Percentiles rank a stretch among this genome's conserved stretches.
phyloP scores from a whole-genome alignment of 345 rosid species.

The Gossypium arboreum region DNA sequence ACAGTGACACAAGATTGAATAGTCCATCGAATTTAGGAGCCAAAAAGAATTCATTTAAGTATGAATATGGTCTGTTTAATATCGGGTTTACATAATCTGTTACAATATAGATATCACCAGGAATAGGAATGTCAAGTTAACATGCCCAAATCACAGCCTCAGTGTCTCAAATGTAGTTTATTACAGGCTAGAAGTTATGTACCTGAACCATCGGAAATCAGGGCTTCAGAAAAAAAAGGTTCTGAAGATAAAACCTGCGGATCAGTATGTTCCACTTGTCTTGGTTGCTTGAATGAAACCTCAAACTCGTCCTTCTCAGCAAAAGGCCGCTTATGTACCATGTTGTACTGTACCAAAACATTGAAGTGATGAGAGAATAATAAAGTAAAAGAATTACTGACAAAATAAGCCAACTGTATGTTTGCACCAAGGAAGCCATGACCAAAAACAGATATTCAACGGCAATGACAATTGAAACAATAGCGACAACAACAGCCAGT shows the following conservation, averaged over 20 bases:
- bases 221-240: slow-evolving; percentile 18
- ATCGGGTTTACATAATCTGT: not conserved
- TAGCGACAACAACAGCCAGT: not conserved
- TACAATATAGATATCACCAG: not conserved
- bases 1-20: not conserved
- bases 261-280: slow-evolving; percentile 28
- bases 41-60: not conserved
- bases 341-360: slow-evolving; percentile 22
- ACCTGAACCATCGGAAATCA: slow-evolving; percentile 29
- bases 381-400: not conserved
- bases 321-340: slow-evolving; percentile 50
- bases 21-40: not conserved
- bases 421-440: not conserved
- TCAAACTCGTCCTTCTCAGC: slow-evolving; percentile 31
- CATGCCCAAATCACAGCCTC: not conserved
- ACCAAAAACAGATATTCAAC: not conserved
- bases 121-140: not conserved
- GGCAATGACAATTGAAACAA: not conserved
- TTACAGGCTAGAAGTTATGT: slow-evolving; percentile 9
- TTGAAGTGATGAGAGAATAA: not conserved
- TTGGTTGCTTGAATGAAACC: slow-evolving; percentile 35
- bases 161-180: not conserved
- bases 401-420: not conserved
- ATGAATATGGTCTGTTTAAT: not conserved
- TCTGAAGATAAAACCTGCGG: slow-evolving; percentile 24